Evolutionary conservation across 2,329 filamentous ascomycete genomes (phyloP), one percentile per base, ranked within the genome.

Genomic region (Domatiomyces globalis): DNA sequence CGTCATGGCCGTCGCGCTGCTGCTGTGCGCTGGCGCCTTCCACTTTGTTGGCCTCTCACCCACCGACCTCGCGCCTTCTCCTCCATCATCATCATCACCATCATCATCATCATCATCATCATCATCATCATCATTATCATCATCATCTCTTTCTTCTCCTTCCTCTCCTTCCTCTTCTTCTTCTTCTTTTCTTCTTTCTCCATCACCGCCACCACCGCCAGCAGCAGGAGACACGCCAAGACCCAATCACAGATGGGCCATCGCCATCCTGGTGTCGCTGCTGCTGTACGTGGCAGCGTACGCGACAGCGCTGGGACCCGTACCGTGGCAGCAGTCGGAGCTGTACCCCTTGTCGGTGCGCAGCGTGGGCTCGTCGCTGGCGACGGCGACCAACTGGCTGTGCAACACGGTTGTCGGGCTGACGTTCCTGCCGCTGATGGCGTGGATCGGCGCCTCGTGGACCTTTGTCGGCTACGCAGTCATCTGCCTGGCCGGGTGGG

Each of bases 321-420:
- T 96, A 2, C 89, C 90, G 0, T 96, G 90, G 90, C 90, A 95
- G 75, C 89, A 95, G 69, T 87, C 83, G 60, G 90, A 96, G 69
- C 77, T 95, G 29, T 95, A 95, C 63, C 85, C 88, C 0, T 64
- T 78, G 17, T 70, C 73, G 17, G 72, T 84, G 47, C 77, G 83
- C 54, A 83, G 79, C 64, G 67, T 81, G 17, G 77, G 79, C 29
- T 81, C 79, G 1, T 73, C 74, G 12, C 63, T 82, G 25, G 73
- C 77, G 6, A 78, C 89, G 6, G 83, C 82, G 4, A 94, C 86
- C 5, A 95, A 85, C 63, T 96, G 90, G 90, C 78, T 76, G 3
- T 81, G 84, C 20, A 96, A 96, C 65, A 92, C 94, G 54, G 66
- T 92, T 17, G 76, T 95, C 1, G 89, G 88, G 0, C 69, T 94